Evolutionary conservation across 441 rosid species (phyloP).

Genomic region (Erodium moschatum): DNA sequence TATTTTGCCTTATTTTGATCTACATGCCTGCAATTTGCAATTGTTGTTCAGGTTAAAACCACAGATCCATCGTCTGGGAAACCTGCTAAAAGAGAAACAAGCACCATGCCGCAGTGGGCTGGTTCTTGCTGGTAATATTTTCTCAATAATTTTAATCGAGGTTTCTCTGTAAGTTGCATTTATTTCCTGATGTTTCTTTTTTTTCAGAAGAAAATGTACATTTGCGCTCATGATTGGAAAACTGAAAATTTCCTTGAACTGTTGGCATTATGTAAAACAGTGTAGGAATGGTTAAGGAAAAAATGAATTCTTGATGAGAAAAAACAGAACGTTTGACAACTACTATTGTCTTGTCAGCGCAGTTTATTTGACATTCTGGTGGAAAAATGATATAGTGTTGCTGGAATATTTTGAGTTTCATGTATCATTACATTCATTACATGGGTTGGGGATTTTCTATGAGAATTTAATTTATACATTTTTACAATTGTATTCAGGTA

Average conservation of each 20-base stretch:
- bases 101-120: constrained; percentile 99
- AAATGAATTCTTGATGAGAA: background rate
- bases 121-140: constrained; percentile 91
- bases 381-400: background rate
- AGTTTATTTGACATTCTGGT: background rate
- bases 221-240: background rate
- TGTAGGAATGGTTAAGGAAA: background rate
- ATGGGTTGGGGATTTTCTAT: constrained; percentile 4
- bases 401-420: background rate
- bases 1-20: constrained; percentile 6
- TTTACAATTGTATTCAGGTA: constrained; percentile 46
- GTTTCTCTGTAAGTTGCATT: constrained; percentile 5
- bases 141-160: constrained; percentile 7
- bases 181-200: background rate
- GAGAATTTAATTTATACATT: constrained; percentile 17
- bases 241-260: background rate
- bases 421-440: background rate
- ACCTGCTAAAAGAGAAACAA: constrained; percentile 82
- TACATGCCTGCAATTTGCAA: constrained; percentile 12
- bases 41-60: constrained; percentile 49
- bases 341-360: background rate
- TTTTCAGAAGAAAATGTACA: background rate
- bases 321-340: background rate
- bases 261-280: background rate
- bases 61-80: constrained; percentile 58